Evolutionary conservation across 768 basidiomycete genomes (phyloP).

Genomic region (Boletellus ananiceps): DNA sequence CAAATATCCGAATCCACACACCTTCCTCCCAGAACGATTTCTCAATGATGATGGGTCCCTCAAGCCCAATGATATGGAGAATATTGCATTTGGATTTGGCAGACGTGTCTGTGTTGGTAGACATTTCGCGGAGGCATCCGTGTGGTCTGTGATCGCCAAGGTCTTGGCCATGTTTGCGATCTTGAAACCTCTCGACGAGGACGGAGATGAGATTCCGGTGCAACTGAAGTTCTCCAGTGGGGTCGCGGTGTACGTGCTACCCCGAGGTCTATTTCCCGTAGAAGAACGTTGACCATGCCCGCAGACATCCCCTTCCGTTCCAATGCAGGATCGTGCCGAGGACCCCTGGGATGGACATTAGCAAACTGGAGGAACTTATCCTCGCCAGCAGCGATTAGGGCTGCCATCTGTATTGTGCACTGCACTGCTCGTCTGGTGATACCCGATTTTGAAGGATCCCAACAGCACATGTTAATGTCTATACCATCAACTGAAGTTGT

Average conservation of each 20-base stretch:
- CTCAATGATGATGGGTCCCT: conserved; percentile 20
- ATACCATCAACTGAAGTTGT: no score
- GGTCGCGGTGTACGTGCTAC: neutral
- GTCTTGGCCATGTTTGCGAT: conserved; percentile 7
- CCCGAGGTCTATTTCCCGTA: neutral
- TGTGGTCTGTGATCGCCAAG: conserved; percentile 9
- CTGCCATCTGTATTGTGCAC: neutral
- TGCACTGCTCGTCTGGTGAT: no score
- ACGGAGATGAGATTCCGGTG: conserved; percentile 3
- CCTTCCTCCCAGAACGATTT: conserved; percentile 37
- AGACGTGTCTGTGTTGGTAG: conserved; percentile 17
- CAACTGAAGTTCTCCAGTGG: conserved; percentile 2
- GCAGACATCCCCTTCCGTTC: conserved; percentile 4
- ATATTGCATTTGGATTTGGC: conserved; percentile 16
- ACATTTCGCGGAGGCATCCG: conserved; percentile 9
- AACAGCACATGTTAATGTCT: no score
- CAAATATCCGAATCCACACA: conserved; percentile 33
- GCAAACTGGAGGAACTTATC: neutral
- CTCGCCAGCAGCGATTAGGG: neutral
- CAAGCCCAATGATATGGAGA: neutral
- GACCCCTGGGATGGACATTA: neutral
- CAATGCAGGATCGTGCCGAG: neutral
- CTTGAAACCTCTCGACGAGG: conserved; percentile 2
- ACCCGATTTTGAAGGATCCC: no score
- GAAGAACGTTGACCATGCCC: neutral